A percentile compares a stretch with the other conserved stretches of the same genome.
phyloP scores from a whole-genome alignment of 306 rosid genomes.

The Sphenostylis stenocarpa region DNA sequence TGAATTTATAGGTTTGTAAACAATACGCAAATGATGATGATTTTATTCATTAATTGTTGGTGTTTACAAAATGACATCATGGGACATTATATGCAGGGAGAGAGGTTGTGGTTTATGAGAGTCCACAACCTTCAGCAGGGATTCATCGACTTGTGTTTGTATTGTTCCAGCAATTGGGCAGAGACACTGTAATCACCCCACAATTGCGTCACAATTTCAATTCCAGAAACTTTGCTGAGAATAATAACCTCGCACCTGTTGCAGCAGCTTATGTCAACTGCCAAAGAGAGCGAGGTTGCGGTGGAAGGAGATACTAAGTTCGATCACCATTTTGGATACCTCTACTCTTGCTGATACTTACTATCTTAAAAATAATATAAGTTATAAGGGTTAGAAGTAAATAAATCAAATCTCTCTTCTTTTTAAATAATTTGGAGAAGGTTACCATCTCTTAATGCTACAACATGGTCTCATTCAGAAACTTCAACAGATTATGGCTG shows the following conservation, averaged over 20 bases:
- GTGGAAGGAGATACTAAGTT: slow-evolving; percentile 58
- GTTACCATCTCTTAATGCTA: not conserved
- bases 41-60: too few relatives aligned
- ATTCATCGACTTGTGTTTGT: slow-evolving; percentile 71
- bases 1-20: not conserved
- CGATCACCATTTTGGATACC: not conserved
- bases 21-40: not conserved
- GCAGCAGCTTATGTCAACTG: slow-evolving; percentile 73
- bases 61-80: too few relatives aligned
- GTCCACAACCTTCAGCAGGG: slow-evolving; percentile 71
- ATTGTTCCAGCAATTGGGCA: slow-evolving; percentile 72
- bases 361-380: not conserved
- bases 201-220: slow-evolving; percentile 91
- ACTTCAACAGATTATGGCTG: not conserved
- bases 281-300: slow-evolving; percentile 76
- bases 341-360: not conserved
- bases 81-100: slow-evolving; percentile 40
- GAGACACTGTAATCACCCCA: slow-evolving; percentile 85
- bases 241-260: slow-evolving; percentile 69
- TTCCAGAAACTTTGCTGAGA: slow-evolving; percentile 64
- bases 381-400: not conserved
- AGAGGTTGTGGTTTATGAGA: slow-evolving; percentile 44
- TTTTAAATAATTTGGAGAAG: not conserved
- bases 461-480: not conserved
- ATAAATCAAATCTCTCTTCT: not conserved